phyloP scores from a whole-genome alignment of 495 filamentous ascomycete genomes.

The Hypoxylon lenormandii region DNA sequence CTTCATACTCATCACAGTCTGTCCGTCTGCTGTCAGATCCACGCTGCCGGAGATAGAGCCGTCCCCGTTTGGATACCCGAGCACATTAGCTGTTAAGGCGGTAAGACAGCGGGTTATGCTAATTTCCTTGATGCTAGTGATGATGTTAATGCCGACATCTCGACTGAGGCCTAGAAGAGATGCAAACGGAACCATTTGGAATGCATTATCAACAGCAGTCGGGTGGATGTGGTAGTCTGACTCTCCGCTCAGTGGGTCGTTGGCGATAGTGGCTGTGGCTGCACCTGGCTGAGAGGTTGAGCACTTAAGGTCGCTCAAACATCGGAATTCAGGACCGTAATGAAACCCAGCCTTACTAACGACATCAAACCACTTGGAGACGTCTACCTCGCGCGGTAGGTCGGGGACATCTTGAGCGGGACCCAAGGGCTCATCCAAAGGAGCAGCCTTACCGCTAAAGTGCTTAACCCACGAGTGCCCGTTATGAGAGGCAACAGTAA shows the following conservation, averaged over 20 bases:
- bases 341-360: too few relatives aligned
- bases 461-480: constrained; percentile 58
- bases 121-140: constrained; percentile 49
- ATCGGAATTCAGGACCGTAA: too few relatives aligned
- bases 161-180: too few relatives aligned
- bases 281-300: too few relatives aligned
- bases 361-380: too few relatives aligned
- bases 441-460: constrained; percentile 53
- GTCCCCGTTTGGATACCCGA: constrained; percentile 24
- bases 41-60: constrained; percentile 17
- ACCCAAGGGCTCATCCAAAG: constrained; percentile 13
- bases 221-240: constrained; percentile 55
- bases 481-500: constrained; percentile 57
- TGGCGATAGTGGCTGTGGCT: too few relatives aligned
- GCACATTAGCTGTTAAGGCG: constrained; percentile 29
- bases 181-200: constrained; percentile 51
- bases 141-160: constrained; percentile 43
- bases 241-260: constrained; percentile 29
- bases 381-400: constrained; percentile 41
- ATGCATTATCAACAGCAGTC: constrained; percentile 50
- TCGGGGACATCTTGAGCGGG: constrained; percentile 19
- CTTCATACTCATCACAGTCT: too few relatives aligned
- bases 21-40: too few relatives aligned
- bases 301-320: too few relatives aligned
- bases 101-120: constrained; percentile 24